Evolutionary conservation across 768 basidiomycete genomes (phyloP), one percentile per base, ranked within the genome.

Genomic region (Boletus insuetus): DNA sequence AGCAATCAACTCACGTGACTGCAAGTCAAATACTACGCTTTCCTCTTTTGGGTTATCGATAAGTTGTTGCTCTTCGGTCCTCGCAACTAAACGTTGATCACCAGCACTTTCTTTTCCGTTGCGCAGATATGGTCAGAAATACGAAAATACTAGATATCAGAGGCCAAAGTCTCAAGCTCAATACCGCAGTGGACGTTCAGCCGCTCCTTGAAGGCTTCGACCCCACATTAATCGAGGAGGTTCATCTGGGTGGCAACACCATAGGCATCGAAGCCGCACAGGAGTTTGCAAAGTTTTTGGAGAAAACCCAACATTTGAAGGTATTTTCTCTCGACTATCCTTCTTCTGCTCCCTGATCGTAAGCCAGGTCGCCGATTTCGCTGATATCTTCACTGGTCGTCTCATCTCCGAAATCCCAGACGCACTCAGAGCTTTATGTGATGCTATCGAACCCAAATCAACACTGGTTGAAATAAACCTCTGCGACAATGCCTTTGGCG

Each of bases 301-400:
- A 80, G 55, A 82, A 82, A 66, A 83, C 92, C 24, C 75, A 79
- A 37, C 74, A 71, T 2, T 72, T 98, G 46, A 87, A 86, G 81
- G 95, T 92, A 57, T 68, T 8, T 31, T 35, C 13, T 42, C 8
- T 43, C 5, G 7, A 4, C 5, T 4, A 1, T 49, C 3, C 12
- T 16, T 17, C 29, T 49, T 34, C 29, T 37, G n/a, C 39, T 53
- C 42, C 31, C 51, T 58, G 49, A 61, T 42, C 29, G 34, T 51
- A 40, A 48, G n/a, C 37, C 24, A 98, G 97, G 76, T 96, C 55
- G 96, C 95, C 62, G 87, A 98, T 76, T 91, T 98, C 60, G 89
- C 93, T 31, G 96, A 98, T 74, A 95, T 99, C 73, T 99, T 99
- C 76, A 98, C 96, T 3, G 92, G 95, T 51, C 91, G 96, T 60